phyloP scores from a whole-genome alignment of 139 green algal genomes.

The Volvox africanus region DNA sequence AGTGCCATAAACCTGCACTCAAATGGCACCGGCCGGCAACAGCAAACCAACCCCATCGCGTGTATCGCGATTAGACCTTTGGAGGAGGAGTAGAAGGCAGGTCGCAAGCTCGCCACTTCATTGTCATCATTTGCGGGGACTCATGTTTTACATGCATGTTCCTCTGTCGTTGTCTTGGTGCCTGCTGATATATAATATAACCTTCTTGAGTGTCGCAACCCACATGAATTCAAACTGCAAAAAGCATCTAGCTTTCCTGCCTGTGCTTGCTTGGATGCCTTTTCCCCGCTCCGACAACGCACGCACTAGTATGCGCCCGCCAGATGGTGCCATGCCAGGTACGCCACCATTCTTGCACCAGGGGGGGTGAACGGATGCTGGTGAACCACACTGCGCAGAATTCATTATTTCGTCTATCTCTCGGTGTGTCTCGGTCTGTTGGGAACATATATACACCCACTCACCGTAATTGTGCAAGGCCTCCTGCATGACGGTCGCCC shows the following conservation, averaged over 20 bases:
- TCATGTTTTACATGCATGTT: too few relatives aligned
- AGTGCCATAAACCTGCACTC: not conserved
- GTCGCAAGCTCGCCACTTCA: not conserved
- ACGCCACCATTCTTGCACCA: too few relatives aligned
- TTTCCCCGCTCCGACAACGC: not conserved
- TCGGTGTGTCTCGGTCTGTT: too few relatives aligned
- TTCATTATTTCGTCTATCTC: not conserved
- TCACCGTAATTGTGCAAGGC: not conserved
- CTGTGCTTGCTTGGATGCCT: not conserved
- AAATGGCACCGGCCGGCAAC: not conserved
- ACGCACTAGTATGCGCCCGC: too few relatives aligned
- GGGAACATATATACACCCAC: not conserved
- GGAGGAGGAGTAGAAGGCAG: not conserved
- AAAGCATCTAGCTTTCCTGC: not conserved
- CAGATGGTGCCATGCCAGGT: too few relatives aligned
- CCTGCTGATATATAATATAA: too few relatives aligned
- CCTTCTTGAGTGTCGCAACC: too few relatives aligned
- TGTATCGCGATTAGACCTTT: not conserved
- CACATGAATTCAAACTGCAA: not conserved
- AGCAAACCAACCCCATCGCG: not conserved
- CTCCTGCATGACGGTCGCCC: conserved; percentile 9
- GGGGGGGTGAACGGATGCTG: too few relatives aligned
- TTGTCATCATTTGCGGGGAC: too few relatives aligned
- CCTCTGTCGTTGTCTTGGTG: too few relatives aligned
- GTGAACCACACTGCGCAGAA: not conserved